phyloP scores from a whole-genome alignment of 352 stramenopile species.

The Globisporangium paddicum region DNA sequence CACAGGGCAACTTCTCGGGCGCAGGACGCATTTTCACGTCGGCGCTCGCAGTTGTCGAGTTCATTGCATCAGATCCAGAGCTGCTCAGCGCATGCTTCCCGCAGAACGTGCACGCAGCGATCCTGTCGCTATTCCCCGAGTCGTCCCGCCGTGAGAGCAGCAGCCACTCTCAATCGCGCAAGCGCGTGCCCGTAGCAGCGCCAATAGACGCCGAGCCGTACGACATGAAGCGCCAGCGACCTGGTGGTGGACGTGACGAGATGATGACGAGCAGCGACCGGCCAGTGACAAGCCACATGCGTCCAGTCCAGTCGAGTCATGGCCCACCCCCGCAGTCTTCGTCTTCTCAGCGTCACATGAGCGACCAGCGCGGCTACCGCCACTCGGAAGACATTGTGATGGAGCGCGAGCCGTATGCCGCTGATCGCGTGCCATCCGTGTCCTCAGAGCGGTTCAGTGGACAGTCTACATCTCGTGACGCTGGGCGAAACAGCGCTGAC shows the following conservation, averaged over 20 bases:
- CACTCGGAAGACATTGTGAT: constrained; percentile 3
- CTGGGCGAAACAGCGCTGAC: background rate
- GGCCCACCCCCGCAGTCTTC: background rate
- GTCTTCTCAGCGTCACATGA: background rate
- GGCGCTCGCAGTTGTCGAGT: constrained; percentile 60
- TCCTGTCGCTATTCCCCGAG: constrained; percentile 62
- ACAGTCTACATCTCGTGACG: background rate
- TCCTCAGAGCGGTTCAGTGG: background rate
- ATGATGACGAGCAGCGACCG: background rate
- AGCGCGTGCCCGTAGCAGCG: constrained; percentile 14
- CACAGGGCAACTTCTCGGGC: constrained; percentile 22
- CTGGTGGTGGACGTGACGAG: constrained; percentile 11
- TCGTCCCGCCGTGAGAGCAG: constrained; percentile 6
- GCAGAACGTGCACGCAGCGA: constrained; percentile 63
- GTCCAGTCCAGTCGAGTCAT: background rate
- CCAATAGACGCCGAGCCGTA: constrained; percentile 12
- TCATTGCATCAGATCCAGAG: constrained; percentile 65
- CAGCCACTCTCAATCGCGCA: constrained; percentile 6
- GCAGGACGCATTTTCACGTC: constrained; percentile 44
- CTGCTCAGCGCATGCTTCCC: constrained; percentile 64
- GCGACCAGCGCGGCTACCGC: background rate
- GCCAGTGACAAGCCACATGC: constrained; percentile 2
- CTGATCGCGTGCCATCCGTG: background rate
- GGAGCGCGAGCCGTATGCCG: constrained; percentile 6
- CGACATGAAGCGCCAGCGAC: constrained; percentile 28